Base-by-base conservation (phyloP, 495 filamentous ascomycete genomes). In the Aspergillus haitiensis region DNA sequence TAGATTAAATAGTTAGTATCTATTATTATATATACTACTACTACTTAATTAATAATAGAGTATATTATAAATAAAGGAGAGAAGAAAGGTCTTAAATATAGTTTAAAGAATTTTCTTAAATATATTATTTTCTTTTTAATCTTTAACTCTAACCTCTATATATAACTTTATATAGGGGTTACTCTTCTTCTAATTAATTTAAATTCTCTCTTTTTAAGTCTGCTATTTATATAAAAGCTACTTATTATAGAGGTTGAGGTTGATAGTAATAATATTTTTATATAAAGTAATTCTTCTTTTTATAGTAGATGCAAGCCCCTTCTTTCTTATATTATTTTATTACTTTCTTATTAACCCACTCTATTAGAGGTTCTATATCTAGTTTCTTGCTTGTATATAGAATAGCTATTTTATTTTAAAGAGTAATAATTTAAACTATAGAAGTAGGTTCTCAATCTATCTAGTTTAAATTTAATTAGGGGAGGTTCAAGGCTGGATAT, bases 1-100 rank as follows among this genome's bases (percentile, higher is more conserved):
- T 53, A 53, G 5, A 53, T 12, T n/a, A 53, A 2, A 35, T 53
- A 53, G 34, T 8, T 53, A 40, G 12, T 55, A 42, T 56, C 2
- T 44, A 27, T 33, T 46, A 45, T 45, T 45, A 27, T 31, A 42
- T 42, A 44, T 6, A 40, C 7, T 27, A 37, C 31, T 39, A 9
- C 50, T 45, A 7, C 7, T 12, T 13, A 34, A 48, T 31, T 21
- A 56, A 40, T 40, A 40, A 40, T 40, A 6, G 9, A 40, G n/a
- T 40, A 40, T 27, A 27, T 27, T 1, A 27, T 27, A 27, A 27
- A n/a, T n/a, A 9, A 40, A 11, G 0, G n/a, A 40, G 7, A 40
- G n/a, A 0, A 9, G 37, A 6, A 11, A 40, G n/a, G 9, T 40
- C 1, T 40, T 40, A 40, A 40, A 11, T 27, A 27, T 27, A 27